These are phyloP conservation scores for Pueraria montana DNA, from an alignment of 306 rosid species.

Conservation along the genomic window DNA sequence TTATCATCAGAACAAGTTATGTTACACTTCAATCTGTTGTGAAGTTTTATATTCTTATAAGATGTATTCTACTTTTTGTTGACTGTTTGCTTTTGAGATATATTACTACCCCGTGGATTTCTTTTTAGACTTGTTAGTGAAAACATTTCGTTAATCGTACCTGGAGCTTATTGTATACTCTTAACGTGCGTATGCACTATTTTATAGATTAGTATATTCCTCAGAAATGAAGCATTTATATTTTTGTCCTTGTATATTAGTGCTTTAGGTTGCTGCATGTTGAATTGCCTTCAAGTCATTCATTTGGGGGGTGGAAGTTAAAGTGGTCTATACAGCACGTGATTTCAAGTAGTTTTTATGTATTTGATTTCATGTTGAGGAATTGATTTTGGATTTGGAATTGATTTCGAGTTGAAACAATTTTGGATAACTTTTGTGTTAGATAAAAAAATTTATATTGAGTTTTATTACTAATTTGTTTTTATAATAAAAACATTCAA, in stretches of 20 bases:
- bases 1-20: not conserved
- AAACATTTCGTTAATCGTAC: not conserved
- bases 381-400: too few species aligned
- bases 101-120: not conserved
- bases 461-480: too few species aligned
- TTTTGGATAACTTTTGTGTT: too few species aligned
- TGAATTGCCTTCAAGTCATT: not conserved
- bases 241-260: not conserved
- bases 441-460: too few species aligned
- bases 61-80: not conserved
- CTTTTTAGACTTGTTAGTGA: not conserved
- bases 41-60: not conserved
- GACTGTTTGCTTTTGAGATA: conserved; percentile 4
- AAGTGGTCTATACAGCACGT: too few species aligned
- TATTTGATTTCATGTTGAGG: too few species aligned
- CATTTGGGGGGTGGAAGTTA: too few species aligned
- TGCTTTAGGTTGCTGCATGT: conserved; percentile 1
- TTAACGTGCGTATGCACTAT: not conserved
- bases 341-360: too few species aligned
- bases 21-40: conserved; percentile 14
- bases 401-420: too few species aligned
- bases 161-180: conserved; percentile 2
- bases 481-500: too few species aligned
- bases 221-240: not conserved
- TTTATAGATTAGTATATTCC: not conserved